These are phyloP conservation scores for Penicillium tannophilum DNA, from an alignment of 495 filamentous ascomycete species.

Conservation along the genomic window DNA sequence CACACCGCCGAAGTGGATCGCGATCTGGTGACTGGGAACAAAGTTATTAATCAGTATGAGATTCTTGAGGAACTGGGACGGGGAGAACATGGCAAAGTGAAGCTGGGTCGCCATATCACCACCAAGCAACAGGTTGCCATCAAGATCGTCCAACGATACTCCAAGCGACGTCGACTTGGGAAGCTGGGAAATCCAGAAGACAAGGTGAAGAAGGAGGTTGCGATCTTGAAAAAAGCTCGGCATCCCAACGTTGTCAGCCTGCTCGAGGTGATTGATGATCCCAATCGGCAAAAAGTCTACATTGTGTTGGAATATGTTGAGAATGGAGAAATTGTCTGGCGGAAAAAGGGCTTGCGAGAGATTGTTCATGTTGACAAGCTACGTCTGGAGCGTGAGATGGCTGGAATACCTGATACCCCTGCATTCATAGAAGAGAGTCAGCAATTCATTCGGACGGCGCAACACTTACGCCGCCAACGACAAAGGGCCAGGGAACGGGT, in stretches of 20 bases:
- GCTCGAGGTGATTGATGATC: constrained; percentile 96
- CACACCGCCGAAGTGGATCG: constrained; percentile 87
- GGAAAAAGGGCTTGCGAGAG: constrained; percentile 76
- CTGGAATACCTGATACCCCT: constrained; percentile 56
- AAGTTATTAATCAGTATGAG: constrained; percentile 95
- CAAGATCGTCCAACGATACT: constrained; percentile 97
- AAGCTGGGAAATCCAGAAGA: constrained; percentile 74
- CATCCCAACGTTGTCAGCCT: constrained; percentile 94
- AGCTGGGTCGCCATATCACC: constrained; percentile 77
- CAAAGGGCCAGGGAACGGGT: constrained; percentile 57
- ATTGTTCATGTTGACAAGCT: constrained; percentile 80
- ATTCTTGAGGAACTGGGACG: constrained; percentile 94
- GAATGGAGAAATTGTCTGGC: constrained; percentile 90
- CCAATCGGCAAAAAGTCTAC: constrained; percentile 94
- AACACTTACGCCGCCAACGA: constrained; percentile 57
- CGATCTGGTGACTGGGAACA: constrained; percentile 84
- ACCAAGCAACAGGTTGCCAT: constrained; percentile 87
- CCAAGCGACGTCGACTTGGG: constrained; percentile 88
- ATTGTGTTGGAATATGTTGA: constrained; percentile 95
- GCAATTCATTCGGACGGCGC: constrained; percentile 57
- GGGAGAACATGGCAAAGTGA: constrained; percentile 96
- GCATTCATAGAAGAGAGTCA: constrained; percentile 62
- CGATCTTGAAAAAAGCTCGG: constrained; percentile 95
- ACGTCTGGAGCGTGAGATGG: constrained; percentile 70
- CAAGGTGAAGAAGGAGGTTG: constrained; percentile 96